Conservation (phyloP, 1,284 basidiomycete genomes). For the Heterobasidion occidentale region DNA sequence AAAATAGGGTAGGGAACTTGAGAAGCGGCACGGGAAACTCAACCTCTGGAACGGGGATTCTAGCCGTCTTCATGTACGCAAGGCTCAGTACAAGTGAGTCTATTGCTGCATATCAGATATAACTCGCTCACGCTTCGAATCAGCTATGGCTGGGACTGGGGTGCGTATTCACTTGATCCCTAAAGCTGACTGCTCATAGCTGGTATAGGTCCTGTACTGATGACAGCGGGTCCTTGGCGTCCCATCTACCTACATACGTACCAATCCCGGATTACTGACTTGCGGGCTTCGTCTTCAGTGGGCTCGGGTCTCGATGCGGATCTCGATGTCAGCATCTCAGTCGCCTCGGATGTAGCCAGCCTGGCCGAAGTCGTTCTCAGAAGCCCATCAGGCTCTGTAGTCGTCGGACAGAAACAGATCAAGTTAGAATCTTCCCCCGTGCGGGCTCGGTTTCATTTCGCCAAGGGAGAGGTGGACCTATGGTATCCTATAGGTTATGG, state of each 20-base stretch:
- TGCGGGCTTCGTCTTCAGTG: constrained; percentile 50
- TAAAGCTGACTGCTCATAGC: neutral
- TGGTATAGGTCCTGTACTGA: constrained; percentile 55
- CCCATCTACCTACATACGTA: constrained; percentile 69
- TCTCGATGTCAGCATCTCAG: constrained; percentile 35
- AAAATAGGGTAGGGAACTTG: constrained; percentile 53
- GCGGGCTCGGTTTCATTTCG: constrained; percentile 42
- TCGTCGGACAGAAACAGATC: constrained; percentile 29
- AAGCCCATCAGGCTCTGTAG: constrained; percentile 34
- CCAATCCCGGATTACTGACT: constrained; percentile 49
- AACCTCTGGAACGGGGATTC: constrained; percentile 84
- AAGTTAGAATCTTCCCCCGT: constrained; percentile 29
- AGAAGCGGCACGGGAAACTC: constrained; percentile 52
- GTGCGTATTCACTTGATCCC: constrained; percentile 25
- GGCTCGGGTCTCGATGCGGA: constrained; percentile 43
- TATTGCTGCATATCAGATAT: neutral
- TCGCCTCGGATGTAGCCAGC: constrained; percentile 30
- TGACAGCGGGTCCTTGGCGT: constrained; percentile 78
- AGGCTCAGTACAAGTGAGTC: constrained; percentile 78
- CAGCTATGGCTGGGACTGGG: constrained; percentile 88
- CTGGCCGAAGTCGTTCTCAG: constrained; percentile 41
- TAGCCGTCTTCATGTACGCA: constrained; percentile 79
- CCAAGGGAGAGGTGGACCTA: constrained; percentile 49
- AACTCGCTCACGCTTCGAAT: neutral
- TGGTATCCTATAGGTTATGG: constrained; percentile 88